Evolutionary conservation across 371 early-diverging fungal species (phyloP), one percentile per base, ranked within the genome.

Genomic region (Haplosporangium sp.): DNA sequence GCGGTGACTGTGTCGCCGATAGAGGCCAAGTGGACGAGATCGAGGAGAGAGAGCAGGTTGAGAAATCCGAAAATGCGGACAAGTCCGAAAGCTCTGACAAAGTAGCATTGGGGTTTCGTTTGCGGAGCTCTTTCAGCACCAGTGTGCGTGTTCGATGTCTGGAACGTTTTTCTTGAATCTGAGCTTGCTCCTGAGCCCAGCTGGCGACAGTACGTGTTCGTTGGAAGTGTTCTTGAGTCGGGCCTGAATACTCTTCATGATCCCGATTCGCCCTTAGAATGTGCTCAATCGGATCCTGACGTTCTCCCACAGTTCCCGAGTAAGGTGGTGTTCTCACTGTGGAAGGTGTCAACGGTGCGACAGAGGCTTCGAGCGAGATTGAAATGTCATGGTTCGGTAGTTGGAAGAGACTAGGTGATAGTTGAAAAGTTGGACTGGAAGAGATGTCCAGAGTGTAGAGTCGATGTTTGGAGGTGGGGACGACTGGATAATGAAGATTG

Each of bases 171-270:
- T 61, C 72, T 3, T 61, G 72, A 51, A 72, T 65, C 13, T 62
- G 59, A 1, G 68, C 73, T 43, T 81, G 81, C 12, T 74, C 62
- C 20, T 67, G 63, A 3, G 64, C 72, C 66, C 72, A 72, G 40
- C 29, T 65, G 40, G 72, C 72, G 20, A 72, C 66, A 12, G 46
- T 65, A 5, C 42, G 60, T 10, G 56, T 45, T 8, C 67, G 61
- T 37, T 55, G 58, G 3, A 63, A 11, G 13, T 54, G 59, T 18
- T 70, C 29, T 20, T 57, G 54, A 5, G 36, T 43, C 3, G 56
- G 57, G 20, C 52, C 57, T 5, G 7, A 14, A 10, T 42, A 20
- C 12, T 38, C n/a, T 6, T 56, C 21, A 14, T 7, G 20, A n/a
- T 51, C 13, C 6, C 41, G 36, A n/a, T 18, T 11, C 29, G 29